phyloP scores from a whole-genome alignment of 2,329 filamentous ascomycete species.

The Sordariomycetes sp. region DNA sequence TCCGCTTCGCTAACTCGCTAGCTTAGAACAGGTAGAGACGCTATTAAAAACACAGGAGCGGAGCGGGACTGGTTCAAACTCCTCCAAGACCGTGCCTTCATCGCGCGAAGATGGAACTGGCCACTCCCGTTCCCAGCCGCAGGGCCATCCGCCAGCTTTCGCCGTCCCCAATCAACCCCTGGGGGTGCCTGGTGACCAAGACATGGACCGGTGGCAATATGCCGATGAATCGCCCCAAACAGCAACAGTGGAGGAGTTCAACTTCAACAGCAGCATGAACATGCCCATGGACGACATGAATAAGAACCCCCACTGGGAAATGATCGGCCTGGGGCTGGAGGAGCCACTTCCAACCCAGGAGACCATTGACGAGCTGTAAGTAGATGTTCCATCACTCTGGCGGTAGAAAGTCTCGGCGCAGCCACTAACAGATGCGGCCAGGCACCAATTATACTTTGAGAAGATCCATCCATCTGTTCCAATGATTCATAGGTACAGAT shows the following conservation, averaged over 20 bases:
- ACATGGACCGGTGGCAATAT: conserved; percentile 42
- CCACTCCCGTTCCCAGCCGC: conserved; percentile 13
- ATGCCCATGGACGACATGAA: conserved; percentile 33
- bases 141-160: conserved; percentile 12
- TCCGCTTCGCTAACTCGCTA: not conserved
- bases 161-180: conserved; percentile 25
- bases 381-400: conserved; percentile 6
- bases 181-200: conserved; percentile 28
- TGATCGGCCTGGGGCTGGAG: conserved; percentile 45
- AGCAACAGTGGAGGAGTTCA: conserved; percentile 40
- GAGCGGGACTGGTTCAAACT: conserved; percentile 11
- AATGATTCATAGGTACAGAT: conserved; percentile 81
- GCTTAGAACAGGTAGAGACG: conserved; percentile 79
- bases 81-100: conserved; percentile 12
- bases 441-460: conserved; percentile 76
- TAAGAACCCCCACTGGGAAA: conserved; percentile 64
- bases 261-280: conserved; percentile 34
- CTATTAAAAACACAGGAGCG: conserved; percentile 70
- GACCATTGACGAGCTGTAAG: conserved; percentile 69
- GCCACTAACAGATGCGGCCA: conserved; percentile 16
- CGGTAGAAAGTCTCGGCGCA: conserved; percentile 1
- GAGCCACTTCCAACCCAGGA: conserved; percentile 45
- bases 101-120: conserved; percentile 2
- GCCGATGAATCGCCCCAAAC: conserved; percentile 37
- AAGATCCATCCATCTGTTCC: conserved; percentile 78